These are phyloP conservation scores for Puccinia horiana DNA, from an alignment of 1,284 basidiomycete genomes.

Conservation along the genomic window DNA sequence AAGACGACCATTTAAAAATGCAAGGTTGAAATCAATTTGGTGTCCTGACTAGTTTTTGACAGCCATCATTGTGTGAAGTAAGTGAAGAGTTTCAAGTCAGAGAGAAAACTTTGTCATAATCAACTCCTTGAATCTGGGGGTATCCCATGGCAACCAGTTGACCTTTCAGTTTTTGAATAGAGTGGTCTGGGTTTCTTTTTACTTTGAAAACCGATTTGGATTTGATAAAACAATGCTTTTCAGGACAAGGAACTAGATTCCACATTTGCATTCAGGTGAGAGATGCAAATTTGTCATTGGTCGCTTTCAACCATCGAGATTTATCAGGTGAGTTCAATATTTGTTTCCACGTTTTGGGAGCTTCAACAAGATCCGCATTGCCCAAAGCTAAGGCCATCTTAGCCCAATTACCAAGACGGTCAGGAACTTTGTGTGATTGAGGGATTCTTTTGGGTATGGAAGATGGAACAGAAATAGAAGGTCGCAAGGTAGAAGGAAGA, in stretches of 20 bases:
- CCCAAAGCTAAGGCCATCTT: neutral
- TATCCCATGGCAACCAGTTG: too few species aligned
- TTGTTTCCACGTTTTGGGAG: neutral
- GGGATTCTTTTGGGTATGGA: neutral
- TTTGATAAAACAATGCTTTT: too few species aligned
- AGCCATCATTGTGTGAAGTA: slow-evolving; percentile 5
- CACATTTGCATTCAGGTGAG: neutral
- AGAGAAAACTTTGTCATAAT: slow-evolving; percentile 49
- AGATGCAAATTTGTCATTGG: neutral
- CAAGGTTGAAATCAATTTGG: slow-evolving; percentile 36
- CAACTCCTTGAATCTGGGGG: slow-evolving; percentile 33
- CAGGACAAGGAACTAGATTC: neutral
- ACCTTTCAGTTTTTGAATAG: slow-evolving; percentile 18
- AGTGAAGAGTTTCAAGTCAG: slow-evolving; percentile 6
- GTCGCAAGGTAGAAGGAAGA: too few species aligned
- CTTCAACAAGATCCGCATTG: neutral
- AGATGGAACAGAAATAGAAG: too few species aligned
- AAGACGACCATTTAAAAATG: neutral
- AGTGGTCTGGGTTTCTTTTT: slow-evolving; percentile 16
- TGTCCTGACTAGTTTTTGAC: neutral
- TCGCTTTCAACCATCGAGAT: neutral
- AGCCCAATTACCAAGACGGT: neutral
- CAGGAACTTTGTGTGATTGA: neutral
- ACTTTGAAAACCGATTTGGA: too few species aligned
- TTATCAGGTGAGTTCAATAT: neutral